Evolutionary conservation across 1,139 yeast genomes (phyloP).

Genomic region (Chernovozyma sophiae-reginae): DNA sequence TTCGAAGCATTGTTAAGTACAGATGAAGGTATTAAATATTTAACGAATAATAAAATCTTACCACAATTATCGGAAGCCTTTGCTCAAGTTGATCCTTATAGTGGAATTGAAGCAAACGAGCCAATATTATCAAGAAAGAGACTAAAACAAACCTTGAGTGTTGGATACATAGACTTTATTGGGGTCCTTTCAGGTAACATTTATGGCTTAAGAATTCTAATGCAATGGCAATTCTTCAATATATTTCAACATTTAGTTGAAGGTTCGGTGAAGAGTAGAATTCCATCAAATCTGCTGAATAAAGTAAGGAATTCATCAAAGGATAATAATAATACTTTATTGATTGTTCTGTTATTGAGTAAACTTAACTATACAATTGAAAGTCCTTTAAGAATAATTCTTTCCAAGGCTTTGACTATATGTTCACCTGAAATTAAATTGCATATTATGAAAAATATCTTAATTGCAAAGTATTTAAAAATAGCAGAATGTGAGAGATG

Average conservation of each 20-base stretch:
- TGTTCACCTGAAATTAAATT: conserved; percentile 50
- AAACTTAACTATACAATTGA: conserved; percentile 60
- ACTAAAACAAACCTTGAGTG: conserved; percentile 59
- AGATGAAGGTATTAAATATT: conserved; percentile 65
- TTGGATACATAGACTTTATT: conserved; percentile 74
- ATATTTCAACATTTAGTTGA: conserved; percentile 71
- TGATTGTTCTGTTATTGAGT: conserved; percentile 54
- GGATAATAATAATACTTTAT: conserved; percentile 47
- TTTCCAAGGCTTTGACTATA: conserved; percentile 61
- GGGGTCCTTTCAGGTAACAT: conserved; percentile 63
- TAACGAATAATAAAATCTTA: conserved; percentile 69
- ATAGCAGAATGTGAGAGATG: conserved; percentile 32
- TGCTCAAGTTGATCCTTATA: conserved; percentile 78
- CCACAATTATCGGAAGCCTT: conserved; percentile 86
- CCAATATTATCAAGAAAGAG: conserved; percentile 66
- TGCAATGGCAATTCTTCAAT: conserved; percentile 81
- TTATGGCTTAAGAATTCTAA: conserved; percentile 64
- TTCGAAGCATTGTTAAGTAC: conserved; percentile 58
- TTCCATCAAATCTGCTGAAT: not conserved
- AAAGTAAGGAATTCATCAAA: not conserved
- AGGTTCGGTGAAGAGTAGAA: conserved; percentile 15
- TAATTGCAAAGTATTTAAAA: conserved; percentile 42
- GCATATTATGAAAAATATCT: conserved; percentile 47
- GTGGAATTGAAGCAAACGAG: conserved; percentile 69
- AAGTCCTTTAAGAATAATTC: conserved; percentile 63